These are phyloP conservation scores for Trichosporon inkin DNA, from an alignment of 1,284 basidiomycete genomes.

Conservation along the genomic window DNA sequence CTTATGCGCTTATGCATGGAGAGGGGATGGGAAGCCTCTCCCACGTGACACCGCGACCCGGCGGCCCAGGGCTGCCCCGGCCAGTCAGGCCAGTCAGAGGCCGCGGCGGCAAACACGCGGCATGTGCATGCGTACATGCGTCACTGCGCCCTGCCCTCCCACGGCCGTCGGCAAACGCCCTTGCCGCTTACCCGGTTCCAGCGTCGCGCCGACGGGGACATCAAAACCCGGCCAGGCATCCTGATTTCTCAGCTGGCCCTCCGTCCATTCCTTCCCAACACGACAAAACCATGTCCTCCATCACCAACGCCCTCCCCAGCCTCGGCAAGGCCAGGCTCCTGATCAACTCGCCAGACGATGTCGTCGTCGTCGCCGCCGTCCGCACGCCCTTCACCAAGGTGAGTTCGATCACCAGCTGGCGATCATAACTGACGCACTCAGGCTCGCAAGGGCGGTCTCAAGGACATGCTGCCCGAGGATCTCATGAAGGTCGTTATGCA, in stretches of 20 bases:
- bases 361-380: constrained; percentile 83
- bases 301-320: constrained; percentile 47
- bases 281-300: constrained; percentile 40
- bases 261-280: neutral
- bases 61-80: too few relatives aligned
- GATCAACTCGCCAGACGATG: constrained; percentile 67
- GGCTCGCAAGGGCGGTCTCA: constrained; percentile 84
- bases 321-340: constrained; percentile 56
- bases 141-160: neutral
- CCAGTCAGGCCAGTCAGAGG: too few relatives aligned
- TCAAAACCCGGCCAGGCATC: neutral
- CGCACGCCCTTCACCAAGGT: constrained; percentile 89
- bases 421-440: constrained; percentile 13
- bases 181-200: neutral
- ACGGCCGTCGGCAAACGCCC: neutral
- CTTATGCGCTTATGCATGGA: too few relatives aligned
- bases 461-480: constrained; percentile 87
- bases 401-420: constrained; percentile 11
- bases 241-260: constrained; percentile 7
- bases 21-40: too few relatives aligned
- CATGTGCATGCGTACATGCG: neutral
- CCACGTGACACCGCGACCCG: too few relatives aligned
- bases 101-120: too few relatives aligned
- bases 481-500: constrained; percentile 76
- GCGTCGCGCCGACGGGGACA: neutral